Evolutionary conservation across 805 yeast genomes (phyloP).

Genomic region (Candida quercuum): DNA sequence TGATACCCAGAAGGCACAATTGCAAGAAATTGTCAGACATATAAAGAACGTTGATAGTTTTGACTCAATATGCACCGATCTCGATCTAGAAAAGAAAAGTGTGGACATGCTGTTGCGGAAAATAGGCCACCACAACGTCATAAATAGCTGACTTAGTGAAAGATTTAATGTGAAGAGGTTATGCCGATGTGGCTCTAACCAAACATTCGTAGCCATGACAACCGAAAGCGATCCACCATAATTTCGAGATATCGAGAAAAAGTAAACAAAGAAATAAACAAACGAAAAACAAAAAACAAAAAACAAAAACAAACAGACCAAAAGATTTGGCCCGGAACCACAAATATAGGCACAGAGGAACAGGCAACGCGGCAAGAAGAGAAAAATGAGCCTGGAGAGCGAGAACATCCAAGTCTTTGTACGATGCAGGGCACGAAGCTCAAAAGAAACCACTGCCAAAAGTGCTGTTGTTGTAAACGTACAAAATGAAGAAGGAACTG

Average conservation of each 20-base stretch:
- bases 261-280: too few species aligned
- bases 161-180: too few species aligned
- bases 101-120: constrained; percentile 43
- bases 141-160: constrained; percentile 28
- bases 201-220: constrained; percentile 1
- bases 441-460: constrained; percentile 50
- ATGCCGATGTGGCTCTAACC: not conserved
- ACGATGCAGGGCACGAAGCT: constrained; percentile 57
- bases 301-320: constrained; percentile 1
- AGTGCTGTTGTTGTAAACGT: constrained; percentile 58
- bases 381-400: constrained; percentile 23
- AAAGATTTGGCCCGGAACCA: not conserved
- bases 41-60: constrained; percentile 48
- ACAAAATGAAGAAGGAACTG: constrained; percentile 39
- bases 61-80: constrained; percentile 67
- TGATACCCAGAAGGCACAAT: constrained; percentile 13
- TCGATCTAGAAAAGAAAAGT: constrained; percentile 49
- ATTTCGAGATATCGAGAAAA: too few species aligned
- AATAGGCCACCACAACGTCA: constrained; percentile 45
- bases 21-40: constrained; percentile 26
- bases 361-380: not conserved
- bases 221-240: not conserved
- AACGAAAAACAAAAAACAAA: not conserved
- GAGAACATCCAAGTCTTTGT: constrained; percentile 58
- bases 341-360: not conserved